phyloP scores from a whole-genome alignment of 345 rosid genomes.

The Citrus cavaleriei region DNA sequence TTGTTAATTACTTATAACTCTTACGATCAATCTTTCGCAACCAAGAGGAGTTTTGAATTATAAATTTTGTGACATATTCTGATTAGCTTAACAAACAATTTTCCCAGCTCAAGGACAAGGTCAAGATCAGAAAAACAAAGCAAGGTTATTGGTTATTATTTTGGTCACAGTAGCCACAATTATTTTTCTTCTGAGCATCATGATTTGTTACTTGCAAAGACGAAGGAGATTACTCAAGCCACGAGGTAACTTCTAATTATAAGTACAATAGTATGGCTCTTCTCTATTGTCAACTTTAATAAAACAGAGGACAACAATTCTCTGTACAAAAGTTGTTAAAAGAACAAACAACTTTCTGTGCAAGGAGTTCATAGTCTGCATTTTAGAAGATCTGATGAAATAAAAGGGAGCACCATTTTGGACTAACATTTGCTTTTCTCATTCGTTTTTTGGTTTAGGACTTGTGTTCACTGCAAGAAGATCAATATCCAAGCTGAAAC shows the following conservation, averaged over 20 bases:
- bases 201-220: not conserved
- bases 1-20: not conserved
- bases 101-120: not conserved
- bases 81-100: not conserved
- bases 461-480: not conserved
- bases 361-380: not conserved
- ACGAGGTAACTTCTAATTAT: not conserved
- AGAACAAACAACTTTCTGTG: not conserved
- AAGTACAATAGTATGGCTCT: not conserved
- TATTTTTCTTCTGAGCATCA: not conserved
- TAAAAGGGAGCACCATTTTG: not conserved
- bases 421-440: not conserved
- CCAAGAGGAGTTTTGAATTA: not conserved
- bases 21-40: not conserved
- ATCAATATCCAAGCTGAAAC: not conserved
- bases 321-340: too few relatives aligned
- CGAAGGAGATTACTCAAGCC: not conserved
- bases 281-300: too few relatives aligned
- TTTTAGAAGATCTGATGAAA: not conserved
- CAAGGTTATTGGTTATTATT: not conserved
- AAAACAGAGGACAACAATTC: too few relatives aligned
- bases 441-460: not conserved
- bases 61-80: not conserved
- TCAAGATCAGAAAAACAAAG: not conserved
- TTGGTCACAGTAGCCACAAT: not conserved